Percentiles rank a stretch among this genome's conserved stretches.
Evolutionary conservation across 1,139 yeast genomes (phyloP).

Genomic region (Lizanozyma gosingica): DNA sequence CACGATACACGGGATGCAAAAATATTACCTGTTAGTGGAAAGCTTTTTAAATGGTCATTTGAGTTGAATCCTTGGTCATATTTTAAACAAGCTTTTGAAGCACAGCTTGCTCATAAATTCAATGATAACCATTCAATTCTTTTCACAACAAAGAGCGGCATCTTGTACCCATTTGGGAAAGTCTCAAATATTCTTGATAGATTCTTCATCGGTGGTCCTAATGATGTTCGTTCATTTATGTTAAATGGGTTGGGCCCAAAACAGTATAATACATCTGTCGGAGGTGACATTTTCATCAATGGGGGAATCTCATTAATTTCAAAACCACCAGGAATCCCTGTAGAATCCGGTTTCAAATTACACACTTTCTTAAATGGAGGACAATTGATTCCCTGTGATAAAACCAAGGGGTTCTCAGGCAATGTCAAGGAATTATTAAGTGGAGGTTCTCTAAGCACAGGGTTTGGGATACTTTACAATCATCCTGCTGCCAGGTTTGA

Average conservation of each 20-base stretch:
- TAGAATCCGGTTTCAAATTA: slow-evolving; percentile 55
- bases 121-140: slow-evolving; percentile 27
- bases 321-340: slow-evolving; percentile 49
- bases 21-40: slow-evolving; percentile 53
- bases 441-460: slow-evolving; percentile 47
- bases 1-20: slow-evolving; percentile 52
- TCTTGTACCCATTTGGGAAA: slow-evolving; percentile 28
- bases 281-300: slow-evolving; percentile 71
- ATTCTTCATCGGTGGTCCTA: slow-evolving; percentile 63
- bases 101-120: slow-evolving; percentile 27
- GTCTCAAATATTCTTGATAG: slow-evolving; percentile 47
- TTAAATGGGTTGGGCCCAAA: slow-evolving; percentile 85
- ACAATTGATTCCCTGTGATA: slow-evolving; percentile 41
- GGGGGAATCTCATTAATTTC: slow-evolving; percentile 66
- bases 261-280: slow-evolving; percentile 49
- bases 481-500: slow-evolving; percentile 92
- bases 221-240: slow-evolving; percentile 69
- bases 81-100: slow-evolving; percentile 39
- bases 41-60: slow-evolving; percentile 30
- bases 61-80: slow-evolving; percentile 51
- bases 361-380: slow-evolving; percentile 75
- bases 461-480: slow-evolving; percentile 70
- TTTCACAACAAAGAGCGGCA: slow-evolving; percentile 43
- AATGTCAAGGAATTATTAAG: slow-evolving; percentile 18
- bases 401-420: slow-evolving; percentile 12